These are phyloP conservation scores for Phymatotrichopsis omnivora DNA, from an alignment of 2,329 filamentous ascomycete species.

Conservation along the genomic window DNA sequence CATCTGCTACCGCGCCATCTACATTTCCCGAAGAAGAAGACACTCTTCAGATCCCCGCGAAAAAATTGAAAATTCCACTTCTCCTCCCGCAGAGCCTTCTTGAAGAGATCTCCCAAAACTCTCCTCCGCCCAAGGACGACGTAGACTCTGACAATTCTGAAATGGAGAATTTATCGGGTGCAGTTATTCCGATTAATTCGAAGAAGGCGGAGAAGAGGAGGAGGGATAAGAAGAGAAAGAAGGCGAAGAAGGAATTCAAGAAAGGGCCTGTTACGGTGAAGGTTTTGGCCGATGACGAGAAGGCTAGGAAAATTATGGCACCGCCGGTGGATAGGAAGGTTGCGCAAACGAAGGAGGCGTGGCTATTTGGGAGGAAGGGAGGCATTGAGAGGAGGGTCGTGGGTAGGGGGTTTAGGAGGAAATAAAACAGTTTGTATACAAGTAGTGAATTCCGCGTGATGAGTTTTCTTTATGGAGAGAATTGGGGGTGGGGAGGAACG, in stretches of 20 bases:
- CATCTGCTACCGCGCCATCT: not conserved
- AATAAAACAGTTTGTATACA: too few species aligned
- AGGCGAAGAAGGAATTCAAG: conserved; percentile 16
- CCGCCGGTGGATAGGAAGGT: conserved; percentile 20
- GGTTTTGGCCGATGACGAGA: conserved; percentile 22
- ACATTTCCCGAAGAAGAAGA: not conserved
- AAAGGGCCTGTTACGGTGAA: conserved; percentile 25
- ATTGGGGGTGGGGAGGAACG: too few species aligned
- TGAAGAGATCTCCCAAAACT: conserved; percentile 10
- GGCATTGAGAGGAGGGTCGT: conserved; percentile 18
- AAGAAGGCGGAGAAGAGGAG: conserved; percentile 15
- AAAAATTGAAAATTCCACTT: conserved; percentile 8
- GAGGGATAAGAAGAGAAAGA: conserved; percentile 16
- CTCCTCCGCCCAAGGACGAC: not conserved
- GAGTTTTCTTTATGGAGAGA: too few species aligned
- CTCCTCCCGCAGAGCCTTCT: conserved; percentile 24
- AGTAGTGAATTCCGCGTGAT: too few species aligned
- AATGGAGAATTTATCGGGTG: not conserved
- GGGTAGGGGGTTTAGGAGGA: conserved; percentile 17
- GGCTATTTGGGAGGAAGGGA: conserved; percentile 17
- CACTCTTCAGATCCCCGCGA: not conserved
- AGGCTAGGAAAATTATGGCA: conserved; percentile 19
- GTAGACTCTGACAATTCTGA: not conserved
- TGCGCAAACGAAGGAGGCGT: conserved; percentile 20
- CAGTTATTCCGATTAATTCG: conserved; percentile 6